These are phyloP conservation scores for Mycena filopes DNA, from an alignment of 768 basidiomycete species.

Conservation along the genomic window DNA sequence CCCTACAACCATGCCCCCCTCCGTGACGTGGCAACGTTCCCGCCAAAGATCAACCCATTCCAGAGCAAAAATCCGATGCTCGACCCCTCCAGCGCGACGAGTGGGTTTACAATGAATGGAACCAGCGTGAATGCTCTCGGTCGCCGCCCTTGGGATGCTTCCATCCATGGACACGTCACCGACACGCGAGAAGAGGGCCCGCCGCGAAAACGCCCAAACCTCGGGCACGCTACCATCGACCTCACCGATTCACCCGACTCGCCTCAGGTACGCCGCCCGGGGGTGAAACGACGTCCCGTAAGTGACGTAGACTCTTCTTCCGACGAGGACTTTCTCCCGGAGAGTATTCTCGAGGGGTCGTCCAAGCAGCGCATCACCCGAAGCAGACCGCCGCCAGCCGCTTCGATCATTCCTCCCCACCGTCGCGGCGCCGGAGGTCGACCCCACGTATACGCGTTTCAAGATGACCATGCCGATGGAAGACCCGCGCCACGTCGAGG, in stretches of 20 bases:
- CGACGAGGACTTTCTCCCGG: conserved; percentile 76
- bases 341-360: conserved; percentile 53
- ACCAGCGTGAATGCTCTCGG: conserved; percentile 61
- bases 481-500: conserved; percentile 55
- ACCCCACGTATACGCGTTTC: conserved; percentile 66
- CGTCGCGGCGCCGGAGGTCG: conserved; percentile 33
- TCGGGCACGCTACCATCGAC: conserved; percentile 56
- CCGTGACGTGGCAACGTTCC: conserved; percentile 50
- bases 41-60: conserved; percentile 39
- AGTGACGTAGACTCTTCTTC: conserved; percentile 61
- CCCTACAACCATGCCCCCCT: conserved; percentile 47
- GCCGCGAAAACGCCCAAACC: conserved; percentile 77
- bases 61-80: conserved; percentile 36
- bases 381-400: conserved; percentile 44
- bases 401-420: conserved; percentile 43
- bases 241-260: conserved; percentile 62
- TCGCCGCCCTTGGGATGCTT: conserved; percentile 56
- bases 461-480: conserved; percentile 70
- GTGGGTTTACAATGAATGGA: conserved; percentile 62
- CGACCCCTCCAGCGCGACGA: conserved; percentile 71
- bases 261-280: conserved; percentile 66
- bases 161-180: conserved; percentile 46
- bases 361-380: conserved; percentile 67
- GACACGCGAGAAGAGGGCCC: conserved; percentile 67
- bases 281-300: conserved; percentile 57